A percentile compares a stretch with the other conserved stretches of the same genome.
Evolutionary conservation across 2,329 filamentous ascomycete genomes (phyloP).

Genomic region (Cytospora piceae): DNA sequence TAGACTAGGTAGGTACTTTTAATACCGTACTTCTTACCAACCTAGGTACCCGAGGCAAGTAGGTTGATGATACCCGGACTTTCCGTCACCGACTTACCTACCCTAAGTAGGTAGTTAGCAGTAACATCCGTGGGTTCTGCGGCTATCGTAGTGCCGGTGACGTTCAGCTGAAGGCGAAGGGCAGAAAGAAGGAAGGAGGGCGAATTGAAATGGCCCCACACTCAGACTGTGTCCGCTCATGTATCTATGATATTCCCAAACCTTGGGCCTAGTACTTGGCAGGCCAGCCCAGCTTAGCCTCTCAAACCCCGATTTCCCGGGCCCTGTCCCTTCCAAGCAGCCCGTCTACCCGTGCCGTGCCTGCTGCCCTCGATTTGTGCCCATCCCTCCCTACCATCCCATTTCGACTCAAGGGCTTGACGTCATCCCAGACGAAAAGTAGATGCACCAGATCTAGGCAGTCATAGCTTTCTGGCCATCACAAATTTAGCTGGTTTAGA

Average conservation of each 20-base stretch:
- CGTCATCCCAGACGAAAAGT: not conserved
- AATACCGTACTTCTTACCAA: no score
- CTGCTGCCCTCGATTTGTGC: constrained; percentile 28
- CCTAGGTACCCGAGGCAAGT: not conserved
- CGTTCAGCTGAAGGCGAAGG: not conserved
- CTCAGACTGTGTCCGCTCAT: not conserved
- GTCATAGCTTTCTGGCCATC: not conserved
- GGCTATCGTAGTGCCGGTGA: not conserved
- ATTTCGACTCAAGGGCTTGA: not conserved
- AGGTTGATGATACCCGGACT: not conserved
- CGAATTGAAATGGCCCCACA: not conserved
- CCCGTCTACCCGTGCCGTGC: constrained; percentile 26
- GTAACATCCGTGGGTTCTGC: not conserved
- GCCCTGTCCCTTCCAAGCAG: constrained; percentile 16
- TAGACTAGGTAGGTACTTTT: no score
- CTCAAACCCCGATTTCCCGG: constrained; percentile 24
- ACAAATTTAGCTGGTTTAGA: not conserved
- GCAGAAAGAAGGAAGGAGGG: not conserved
- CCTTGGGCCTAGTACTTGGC: no score
- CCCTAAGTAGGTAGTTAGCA: not conserved
- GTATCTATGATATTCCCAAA: no score
- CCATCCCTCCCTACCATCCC: constrained; percentile 8
- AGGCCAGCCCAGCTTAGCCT: not conserved
- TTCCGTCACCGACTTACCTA: not conserved
- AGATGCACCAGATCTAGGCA: not conserved